A percentile compares a stretch with the other conserved stretches of the same genome.
Conservation (phyloP, 441 rosid genomes). For the Mallotus japonicus region DNA sequence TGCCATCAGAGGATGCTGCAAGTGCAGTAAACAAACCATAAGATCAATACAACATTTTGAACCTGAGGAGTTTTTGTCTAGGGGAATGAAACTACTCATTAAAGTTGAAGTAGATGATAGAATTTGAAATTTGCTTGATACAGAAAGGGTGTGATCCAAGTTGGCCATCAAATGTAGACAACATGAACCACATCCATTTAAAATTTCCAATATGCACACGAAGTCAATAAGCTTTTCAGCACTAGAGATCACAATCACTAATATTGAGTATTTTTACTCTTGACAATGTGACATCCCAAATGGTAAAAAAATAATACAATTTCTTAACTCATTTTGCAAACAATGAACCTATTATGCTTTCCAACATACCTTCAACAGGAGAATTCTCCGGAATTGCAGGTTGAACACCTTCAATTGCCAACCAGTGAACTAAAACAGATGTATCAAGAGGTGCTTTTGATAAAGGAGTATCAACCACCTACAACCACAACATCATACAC, state of each 20-base stretch:
- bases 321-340: background rate
- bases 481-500: conserved; percentile 15
- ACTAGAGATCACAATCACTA: background rate
- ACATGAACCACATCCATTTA: background rate
- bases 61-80: background rate
- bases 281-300: too few relatives aligned
- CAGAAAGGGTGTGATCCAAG: background rate
- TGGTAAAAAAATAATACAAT: background rate
- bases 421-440: conserved; percentile 76
- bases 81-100: background rate
- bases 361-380: conserved; percentile 65
- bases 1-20: conserved; percentile 56
- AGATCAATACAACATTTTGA: background rate
- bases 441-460: conserved; percentile 89
- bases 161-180: conserved; percentile 8
- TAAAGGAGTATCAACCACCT: conserved; percentile 90
- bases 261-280: background rate
- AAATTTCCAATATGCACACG: background rate
- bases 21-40: conserved; percentile 27
- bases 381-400: conserved; percentile 96
- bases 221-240: background rate
- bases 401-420: conserved; percentile 94
- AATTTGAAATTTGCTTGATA: background rate
- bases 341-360: background rate
- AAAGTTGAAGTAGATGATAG: background rate